Evolutionary conservation across 768 basidiomycete species (phyloP).

Genomic region (Ramaria sp.): DNA sequence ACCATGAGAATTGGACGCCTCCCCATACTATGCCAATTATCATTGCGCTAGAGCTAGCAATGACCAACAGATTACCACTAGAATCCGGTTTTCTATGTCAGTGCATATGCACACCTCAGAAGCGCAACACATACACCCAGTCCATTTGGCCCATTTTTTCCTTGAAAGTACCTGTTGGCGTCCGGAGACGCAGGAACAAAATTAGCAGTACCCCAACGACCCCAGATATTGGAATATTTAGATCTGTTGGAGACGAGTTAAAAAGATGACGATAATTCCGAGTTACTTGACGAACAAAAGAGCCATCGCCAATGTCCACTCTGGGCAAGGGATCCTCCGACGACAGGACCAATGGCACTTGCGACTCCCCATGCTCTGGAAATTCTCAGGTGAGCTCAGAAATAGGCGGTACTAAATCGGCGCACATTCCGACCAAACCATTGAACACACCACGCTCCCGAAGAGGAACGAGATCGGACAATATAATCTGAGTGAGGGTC

Average conservation of each 20-base stretch:
- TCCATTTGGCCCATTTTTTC: slow-evolving; percentile 29
- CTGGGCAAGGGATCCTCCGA: slow-evolving; percentile 24
- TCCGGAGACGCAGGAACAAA: slow-evolving; percentile 23
- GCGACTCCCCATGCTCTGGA: not conserved
- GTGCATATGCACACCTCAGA: too few species aligned
- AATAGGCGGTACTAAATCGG: not conserved
- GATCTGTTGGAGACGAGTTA: slow-evolving; percentile 17
- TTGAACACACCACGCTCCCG: too few species aligned
- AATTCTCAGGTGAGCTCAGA: not conserved
- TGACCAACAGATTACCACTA: slow-evolving; percentile 38
- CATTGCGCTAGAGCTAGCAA: slow-evolving; percentile 21
- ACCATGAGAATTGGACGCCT: slow-evolving; percentile 34
- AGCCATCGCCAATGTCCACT: slow-evolving; percentile 14
- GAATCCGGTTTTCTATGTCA: too few species aligned
- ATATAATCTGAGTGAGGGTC: too few species aligned
- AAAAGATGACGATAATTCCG: not conserved
- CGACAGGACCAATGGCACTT: too few species aligned
- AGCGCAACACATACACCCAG: slow-evolving; percentile 26
- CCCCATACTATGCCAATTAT: slow-evolving; percentile 39
- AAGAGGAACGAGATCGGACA: too few species aligned
- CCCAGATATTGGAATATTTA: slow-evolving; percentile 29
- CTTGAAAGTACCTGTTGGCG: slow-evolving; percentile 21
- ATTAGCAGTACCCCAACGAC: slow-evolving; percentile 20
- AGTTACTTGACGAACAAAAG: slow-evolving; percentile 19
- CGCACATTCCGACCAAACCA: too few species aligned